A percentile compares a stretch with the other conserved stretches of the same genome.
phyloP scores from a whole-genome alignment of 2,329 filamentous ascomycete species.

The Zasmidium angulare region DNA sequence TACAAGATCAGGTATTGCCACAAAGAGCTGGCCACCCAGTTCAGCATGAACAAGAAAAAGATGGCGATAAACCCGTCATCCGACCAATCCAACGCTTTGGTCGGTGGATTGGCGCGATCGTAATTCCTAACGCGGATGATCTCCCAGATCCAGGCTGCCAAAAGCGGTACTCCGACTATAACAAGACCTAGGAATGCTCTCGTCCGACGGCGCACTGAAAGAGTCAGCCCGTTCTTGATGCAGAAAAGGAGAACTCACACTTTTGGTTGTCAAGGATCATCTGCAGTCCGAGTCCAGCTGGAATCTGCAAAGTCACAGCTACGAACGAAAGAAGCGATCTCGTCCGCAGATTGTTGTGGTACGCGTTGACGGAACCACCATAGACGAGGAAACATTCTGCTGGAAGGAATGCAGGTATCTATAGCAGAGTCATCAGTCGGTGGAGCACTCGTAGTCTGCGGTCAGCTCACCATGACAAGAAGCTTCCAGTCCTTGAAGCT shows the following conservation, averaged over 20 bases:
- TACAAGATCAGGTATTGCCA: slow-evolving; percentile 35
- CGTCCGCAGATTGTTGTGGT: slow-evolving; percentile 32
- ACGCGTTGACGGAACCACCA: slow-evolving; percentile 36
- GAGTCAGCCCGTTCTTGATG: background rate
- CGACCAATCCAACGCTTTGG: slow-evolving; percentile 27
- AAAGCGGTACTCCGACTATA: slow-evolving; percentile 26
- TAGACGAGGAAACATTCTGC: slow-evolving; percentile 37
- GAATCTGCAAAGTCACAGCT: slow-evolving; percentile 35
- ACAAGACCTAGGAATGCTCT: slow-evolving; percentile 25
- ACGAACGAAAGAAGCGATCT: slow-evolving; percentile 34
- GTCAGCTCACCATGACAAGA: slow-evolving; percentile 29
- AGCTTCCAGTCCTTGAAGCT: slow-evolving; percentile 31
- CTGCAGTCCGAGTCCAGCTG: slow-evolving; percentile 27
- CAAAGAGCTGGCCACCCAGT: slow-evolving; percentile 25
- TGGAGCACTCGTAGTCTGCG: no score
- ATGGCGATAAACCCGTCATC: slow-evolving; percentile 26
- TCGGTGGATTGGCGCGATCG: slow-evolving; percentile 22
- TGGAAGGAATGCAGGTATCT: slow-evolving; percentile 26
- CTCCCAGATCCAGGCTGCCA: slow-evolving; percentile 34
- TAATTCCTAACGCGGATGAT: slow-evolving; percentile 28
- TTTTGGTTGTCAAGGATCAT: slow-evolving; percentile 13
- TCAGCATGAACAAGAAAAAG: slow-evolving; percentile 29
- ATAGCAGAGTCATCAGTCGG: background rate
- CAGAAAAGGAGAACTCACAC: background rate
- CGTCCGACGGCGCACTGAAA: slow-evolving; percentile 2